Conservation (phyloP, 176 grass and related monocot genomes). For the Eleusine indica region DNA sequence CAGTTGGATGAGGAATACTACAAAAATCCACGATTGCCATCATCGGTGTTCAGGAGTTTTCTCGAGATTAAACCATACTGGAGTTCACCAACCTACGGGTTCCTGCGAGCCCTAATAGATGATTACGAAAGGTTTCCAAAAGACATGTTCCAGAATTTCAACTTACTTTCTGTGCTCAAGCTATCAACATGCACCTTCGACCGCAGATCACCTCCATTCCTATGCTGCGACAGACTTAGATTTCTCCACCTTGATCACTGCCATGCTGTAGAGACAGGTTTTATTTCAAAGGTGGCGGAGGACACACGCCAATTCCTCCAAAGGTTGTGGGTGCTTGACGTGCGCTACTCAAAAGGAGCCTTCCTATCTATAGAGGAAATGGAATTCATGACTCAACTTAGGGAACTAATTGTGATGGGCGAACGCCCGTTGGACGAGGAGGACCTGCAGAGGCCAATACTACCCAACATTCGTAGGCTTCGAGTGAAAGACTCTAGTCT, state of each 20-base stretch:
- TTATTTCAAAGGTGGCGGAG: not conserved
- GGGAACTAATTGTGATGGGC: constrained; percentile 21
- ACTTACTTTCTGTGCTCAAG: constrained; percentile 29
- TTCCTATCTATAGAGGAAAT: not conserved
- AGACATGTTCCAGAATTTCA: constrained; percentile 11
- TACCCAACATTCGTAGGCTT: constrained; percentile 14
- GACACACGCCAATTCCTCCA: not conserved
- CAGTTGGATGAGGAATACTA: not conserved
- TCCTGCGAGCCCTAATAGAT: not conserved
- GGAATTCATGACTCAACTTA: constrained; percentile 9
- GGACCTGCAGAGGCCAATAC: too few species aligned
- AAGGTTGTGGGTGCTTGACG: not conserved
- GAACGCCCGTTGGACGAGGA: not conserved
- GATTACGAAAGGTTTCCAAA: not conserved
- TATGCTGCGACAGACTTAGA: constrained; percentile 28
- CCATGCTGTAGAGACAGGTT: not conserved
- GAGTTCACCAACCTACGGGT: constrained; percentile 6
- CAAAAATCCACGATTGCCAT: not conserved
- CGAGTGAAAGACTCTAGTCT: not conserved
- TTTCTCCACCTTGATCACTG: constrained; percentile 37
- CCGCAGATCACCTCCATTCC: constrained; percentile 20
- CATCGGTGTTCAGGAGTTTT: not conserved
- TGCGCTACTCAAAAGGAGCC: not conserved
- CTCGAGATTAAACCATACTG: not conserved
- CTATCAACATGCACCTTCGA: not conserved